Conservation (phyloP, 2,329 filamentous ascomycete genomes). For the Incumbomyces delicatus region DNA sequence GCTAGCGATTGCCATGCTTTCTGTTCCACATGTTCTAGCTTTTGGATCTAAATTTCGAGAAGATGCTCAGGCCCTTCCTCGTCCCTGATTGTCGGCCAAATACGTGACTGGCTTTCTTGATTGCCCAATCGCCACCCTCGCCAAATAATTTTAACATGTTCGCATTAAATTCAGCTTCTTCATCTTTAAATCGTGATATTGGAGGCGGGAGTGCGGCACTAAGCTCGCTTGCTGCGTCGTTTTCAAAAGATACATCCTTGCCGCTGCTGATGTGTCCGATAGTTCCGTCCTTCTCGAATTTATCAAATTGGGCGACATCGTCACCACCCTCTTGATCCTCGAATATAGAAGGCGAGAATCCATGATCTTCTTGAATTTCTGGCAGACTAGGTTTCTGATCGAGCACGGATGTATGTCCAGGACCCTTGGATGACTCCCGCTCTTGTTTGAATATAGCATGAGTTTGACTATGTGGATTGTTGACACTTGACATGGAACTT, state of each 20-base stretch:
- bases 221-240: constrained; percentile 5
- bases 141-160: constrained; percentile 5
- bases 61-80: constrained; percentile 1
- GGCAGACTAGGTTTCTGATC: neutral
- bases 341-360: constrained; percentile 6
- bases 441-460: neutral
- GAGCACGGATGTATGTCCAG: neutral
- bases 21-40: neutral
- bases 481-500: neutral
- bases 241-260: constrained; percentile 2
- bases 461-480: neutral
- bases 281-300: constrained; percentile 11
- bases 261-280: constrained; percentile 6
- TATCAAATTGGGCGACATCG: constrained; percentile 23
- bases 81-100: neutral
- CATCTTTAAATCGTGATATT: constrained; percentile 6
- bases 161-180: constrained; percentile 7
- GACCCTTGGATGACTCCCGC: neutral
- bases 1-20: too few relatives aligned
- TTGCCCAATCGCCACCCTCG: constrained; percentile 4
- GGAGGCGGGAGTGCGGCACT: constrained; percentile 7
- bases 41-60: constrained; percentile 1
- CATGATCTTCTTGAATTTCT: constrained; percentile 3
- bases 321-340: neutral
- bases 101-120: neutral